Base-by-base conservation (phyloP, 306 rosid genomes). In the Abrus pulchellus region DNA sequence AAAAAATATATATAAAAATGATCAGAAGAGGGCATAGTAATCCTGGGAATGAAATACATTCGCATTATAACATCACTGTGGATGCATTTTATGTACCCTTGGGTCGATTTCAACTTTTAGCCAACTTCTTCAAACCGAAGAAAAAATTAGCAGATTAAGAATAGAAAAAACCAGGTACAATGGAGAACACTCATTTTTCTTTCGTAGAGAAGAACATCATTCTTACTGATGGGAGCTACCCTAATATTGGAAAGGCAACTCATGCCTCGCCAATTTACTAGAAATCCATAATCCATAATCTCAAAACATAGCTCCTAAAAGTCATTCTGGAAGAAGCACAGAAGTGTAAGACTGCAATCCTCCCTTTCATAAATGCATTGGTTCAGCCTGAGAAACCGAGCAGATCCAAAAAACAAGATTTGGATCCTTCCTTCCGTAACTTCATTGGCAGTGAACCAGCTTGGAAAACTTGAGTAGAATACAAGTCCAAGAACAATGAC, bases 381-480 rank as follows among this genome's bases (percentile, higher is more conserved):
- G 43, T 73, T 81, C 61, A 54, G 75, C 84, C 62, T 61, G 79
- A 56, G 76, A 81, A 76, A 36, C 62, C 41, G 80, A 86, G 83
- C 50, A 72, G 55, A 67, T 64, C 44, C 62, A 43, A 54, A n/a
- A 59, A 78, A 56, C 60, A 74, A 64, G 62, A 77, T 61, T 47
- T 74, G 6, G 32, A 57, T 62, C 47, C 74, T 40, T 78, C 84
- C 47, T 75, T 80, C 71, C 20, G 14, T 59, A 45, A 69, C 70
- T 49, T 50, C 64, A 12, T 27, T 52, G 45, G 45, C 74, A 63
- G 82, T 65, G 32, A 67, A 67, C 64, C 84, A 43, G 72, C 75
- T 74, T 65, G 85, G 59, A 76, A 75, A 81, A 41, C 47, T 75
- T 14, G 76, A 83, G 86, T 34, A 79, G 69, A 60, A 80, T 74